These are phyloP conservation scores for Bullera alba DNA, from an alignment of 768 basidiomycete species.

Conservation along the genomic window DNA sequence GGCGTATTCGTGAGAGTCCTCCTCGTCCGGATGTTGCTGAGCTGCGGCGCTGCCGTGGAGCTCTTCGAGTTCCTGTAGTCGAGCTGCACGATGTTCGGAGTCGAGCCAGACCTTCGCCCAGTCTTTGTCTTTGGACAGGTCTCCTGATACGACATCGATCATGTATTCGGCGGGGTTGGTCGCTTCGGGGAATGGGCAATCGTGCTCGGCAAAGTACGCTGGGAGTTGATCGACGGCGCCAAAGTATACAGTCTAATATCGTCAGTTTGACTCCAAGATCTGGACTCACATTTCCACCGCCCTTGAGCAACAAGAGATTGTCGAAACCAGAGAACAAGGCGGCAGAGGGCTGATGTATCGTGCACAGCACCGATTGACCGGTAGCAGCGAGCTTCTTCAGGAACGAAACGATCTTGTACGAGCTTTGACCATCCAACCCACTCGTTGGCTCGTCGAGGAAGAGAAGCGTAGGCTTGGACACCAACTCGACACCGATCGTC, in stretches of 20 bases:
- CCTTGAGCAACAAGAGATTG: slow-evolving; percentile 61
- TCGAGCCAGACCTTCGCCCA: slow-evolving; percentile 78
- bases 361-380: slow-evolving; percentile 81
- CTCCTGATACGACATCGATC: slow-evolving; percentile 52
- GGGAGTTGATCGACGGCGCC: slow-evolving; percentile 40
- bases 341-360: slow-evolving; percentile 54
- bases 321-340: slow-evolving; percentile 77
- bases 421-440: slow-evolving; percentile 51
- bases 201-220: slow-evolving; percentile 58
- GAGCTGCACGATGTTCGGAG: slow-evolving; percentile 52
- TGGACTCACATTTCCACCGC: slow-evolving; percentile 57
- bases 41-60: not conserved
- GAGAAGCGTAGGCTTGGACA: slow-evolving; percentile 59
- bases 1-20: not conserved
- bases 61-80: slow-evolving; percentile 48
- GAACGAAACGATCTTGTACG: slow-evolving; percentile 57
- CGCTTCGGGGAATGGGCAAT: slow-evolving; percentile 52
- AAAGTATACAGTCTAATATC: slow-evolving; percentile 57
- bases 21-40: not conserved
- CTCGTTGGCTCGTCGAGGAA: slow-evolving; percentile 87
- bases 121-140: slow-evolving; percentile 61
- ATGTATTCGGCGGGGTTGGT: slow-evolving; percentile 69
- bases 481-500: not conserved
- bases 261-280: slow-evolving; percentile 61
- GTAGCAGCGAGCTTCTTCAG: slow-evolving; percentile 65